phyloP scores from a whole-genome alignment of 352 stramenopile genomes.

The Phytophthora quininea region DNA sequence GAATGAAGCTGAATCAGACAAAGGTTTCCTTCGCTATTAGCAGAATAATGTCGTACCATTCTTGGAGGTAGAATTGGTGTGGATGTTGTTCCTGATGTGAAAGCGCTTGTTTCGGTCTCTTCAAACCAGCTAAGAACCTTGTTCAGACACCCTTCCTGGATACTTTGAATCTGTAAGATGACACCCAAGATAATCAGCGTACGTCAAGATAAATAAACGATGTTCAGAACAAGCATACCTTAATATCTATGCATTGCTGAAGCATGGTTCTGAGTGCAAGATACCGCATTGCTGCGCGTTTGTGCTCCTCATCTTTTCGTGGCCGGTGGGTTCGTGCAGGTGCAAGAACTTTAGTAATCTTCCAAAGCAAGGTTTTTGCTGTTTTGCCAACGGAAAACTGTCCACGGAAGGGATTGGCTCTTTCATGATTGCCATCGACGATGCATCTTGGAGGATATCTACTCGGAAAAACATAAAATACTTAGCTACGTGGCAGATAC shows the following conservation, averaged over 20 bases:
- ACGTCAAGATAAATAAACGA: no score
- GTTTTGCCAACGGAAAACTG: constrained; percentile 38
- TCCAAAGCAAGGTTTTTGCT: constrained; percentile 50
- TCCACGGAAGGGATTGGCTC: constrained; percentile 38
- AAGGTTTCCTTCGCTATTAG: background rate
- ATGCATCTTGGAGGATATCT: constrained; percentile 65
- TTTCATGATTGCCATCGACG: constrained; percentile 31
- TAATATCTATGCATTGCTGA: constrained; percentile 54
- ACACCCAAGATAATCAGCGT: background rate
- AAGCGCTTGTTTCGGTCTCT: constrained; percentile 21
- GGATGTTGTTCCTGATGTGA: constrained; percentile 35
- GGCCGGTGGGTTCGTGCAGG: constrained; percentile 61
- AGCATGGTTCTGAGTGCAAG: constrained; percentile 61
- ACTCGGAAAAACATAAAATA: background rate
- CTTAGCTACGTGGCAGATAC: background rate
- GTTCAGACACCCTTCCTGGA: constrained; percentile 51
- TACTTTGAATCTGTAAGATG: constrained; percentile 42
- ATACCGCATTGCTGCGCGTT: constrained; percentile 55
- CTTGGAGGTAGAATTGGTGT: constrained; percentile 53
- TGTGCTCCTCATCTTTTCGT: constrained; percentile 64
- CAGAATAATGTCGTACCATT: constrained; percentile 47
- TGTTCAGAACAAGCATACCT: constrained; percentile 31
- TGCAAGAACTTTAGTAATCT: constrained; percentile 59
- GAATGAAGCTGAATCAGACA: background rate
- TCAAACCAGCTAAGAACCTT: constrained; percentile 73